phyloP scores from a whole-genome alignment of 108 stramenopile species.

The Nitzschia putrida region DNA sequence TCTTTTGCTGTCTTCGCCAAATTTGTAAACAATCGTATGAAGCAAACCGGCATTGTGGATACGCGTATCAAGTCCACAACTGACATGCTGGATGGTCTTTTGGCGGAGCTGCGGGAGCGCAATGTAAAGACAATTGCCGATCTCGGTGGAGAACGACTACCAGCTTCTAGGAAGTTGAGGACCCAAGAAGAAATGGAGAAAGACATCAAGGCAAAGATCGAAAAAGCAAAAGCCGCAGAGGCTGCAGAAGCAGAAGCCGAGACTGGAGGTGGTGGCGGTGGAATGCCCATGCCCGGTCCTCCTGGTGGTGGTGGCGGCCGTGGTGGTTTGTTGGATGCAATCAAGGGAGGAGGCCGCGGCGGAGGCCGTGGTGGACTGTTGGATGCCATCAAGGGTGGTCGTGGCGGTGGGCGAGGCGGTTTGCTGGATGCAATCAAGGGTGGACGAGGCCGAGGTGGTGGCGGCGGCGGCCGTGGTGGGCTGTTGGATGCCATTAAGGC shows the following conservation, averaged over 20 bases:
- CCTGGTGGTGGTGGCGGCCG: slow-evolving; percentile 28
- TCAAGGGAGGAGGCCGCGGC: slow-evolving; percentile 31
- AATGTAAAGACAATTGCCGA: slow-evolving; percentile 41
- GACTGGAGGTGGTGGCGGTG: slow-evolving; percentile 26
- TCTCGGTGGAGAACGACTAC: slow-evolving; percentile 33
- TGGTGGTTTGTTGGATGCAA: slow-evolving; percentile 28
- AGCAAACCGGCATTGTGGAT: slow-evolving; percentile 37
- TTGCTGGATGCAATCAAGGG: slow-evolving; percentile 15
- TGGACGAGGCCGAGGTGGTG: slow-evolving; percentile 15
- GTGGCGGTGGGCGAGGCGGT: slow-evolving; percentile 18
- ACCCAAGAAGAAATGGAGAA: slow-evolving; percentile 37
- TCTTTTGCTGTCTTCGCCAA: slow-evolving; percentile 35
- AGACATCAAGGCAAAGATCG: slow-evolving; percentile 47
- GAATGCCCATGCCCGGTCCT: slow-evolving; percentile 27
- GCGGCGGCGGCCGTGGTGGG: slow-evolving; percentile 41
- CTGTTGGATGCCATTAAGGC: slow-evolving; percentile 35
- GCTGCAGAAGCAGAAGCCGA: slow-evolving; percentile 19
- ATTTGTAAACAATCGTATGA: slow-evolving; percentile 43
- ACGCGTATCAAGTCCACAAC: slow-evolving; percentile 49
- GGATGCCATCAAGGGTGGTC: slow-evolving; percentile 44
- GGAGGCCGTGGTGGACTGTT: slow-evolving; percentile 20
- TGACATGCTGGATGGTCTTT: slow-evolving; percentile 36
- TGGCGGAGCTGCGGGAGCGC: slow-evolving; percentile 41
- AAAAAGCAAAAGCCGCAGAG: slow-evolving; percentile 22
- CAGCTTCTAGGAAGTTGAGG: slow-evolving; percentile 44